phyloP scores from a whole-genome alignment of 2,329 filamentous ascomycete species.

The Venturiaceae sp. region DNA sequence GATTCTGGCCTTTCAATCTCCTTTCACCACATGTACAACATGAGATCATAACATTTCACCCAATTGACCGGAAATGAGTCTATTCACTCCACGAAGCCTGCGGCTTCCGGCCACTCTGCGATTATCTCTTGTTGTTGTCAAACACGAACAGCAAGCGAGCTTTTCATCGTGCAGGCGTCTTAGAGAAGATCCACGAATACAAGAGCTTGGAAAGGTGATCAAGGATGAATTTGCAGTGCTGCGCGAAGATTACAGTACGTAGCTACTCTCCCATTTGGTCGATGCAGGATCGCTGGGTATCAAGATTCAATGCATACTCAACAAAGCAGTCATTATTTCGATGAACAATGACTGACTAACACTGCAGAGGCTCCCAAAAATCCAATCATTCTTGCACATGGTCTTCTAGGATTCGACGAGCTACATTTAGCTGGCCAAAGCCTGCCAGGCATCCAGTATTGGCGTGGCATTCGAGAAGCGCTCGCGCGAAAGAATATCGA shows the following conservation, averaged over 20 bases:
- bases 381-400: conserved; percentile 54
- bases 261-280: neutral
- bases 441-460: conserved; percentile 52
- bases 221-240: conserved; percentile 53
- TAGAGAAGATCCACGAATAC: conserved; percentile 1
- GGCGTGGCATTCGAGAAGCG: conserved; percentile 53
- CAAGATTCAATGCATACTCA: neutral
- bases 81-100: neutral
- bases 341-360: neutral
- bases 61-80: neutral
- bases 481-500: conserved; percentile 45
- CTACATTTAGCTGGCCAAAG: conserved; percentile 42
- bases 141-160: neutral
- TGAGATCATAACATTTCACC: neutral
- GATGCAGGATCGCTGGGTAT: no score
- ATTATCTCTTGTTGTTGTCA: neutral
- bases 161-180: neutral
- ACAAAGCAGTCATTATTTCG: no score
- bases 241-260: conserved; percentile 45
- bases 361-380: conserved; percentile 36
- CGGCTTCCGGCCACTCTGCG: neutral
- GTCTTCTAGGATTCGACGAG: conserved; percentile 57
- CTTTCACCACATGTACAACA: neutral
- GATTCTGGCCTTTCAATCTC: neutral
- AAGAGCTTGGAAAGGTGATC: conserved; percentile 27